Percentiles rank a stretch among this genome's conserved stretches.
phyloP scores from a whole-genome alignment of 148 eudicot genomes.

The Rhododendron griersonianum region DNA sequence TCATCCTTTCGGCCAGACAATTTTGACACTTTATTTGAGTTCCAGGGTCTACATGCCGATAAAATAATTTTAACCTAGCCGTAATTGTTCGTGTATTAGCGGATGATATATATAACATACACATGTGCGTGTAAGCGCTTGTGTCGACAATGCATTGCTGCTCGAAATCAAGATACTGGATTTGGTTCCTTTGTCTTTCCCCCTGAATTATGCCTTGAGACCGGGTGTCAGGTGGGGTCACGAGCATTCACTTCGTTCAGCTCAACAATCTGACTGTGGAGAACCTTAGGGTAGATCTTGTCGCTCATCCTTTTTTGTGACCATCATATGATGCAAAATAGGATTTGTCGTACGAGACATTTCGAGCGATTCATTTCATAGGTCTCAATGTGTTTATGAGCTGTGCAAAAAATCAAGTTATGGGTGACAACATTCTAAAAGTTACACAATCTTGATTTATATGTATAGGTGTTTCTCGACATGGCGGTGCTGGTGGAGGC shows the following conservation, averaged over 20 bases:
- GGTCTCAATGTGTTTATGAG: not conserved
- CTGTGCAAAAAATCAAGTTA: not conserved
- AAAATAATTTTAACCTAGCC: not conserved
- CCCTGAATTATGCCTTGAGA: not conserved
- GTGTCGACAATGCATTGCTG: not conserved
- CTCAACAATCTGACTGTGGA: not conserved
- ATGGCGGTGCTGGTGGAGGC: slow-evolving; percentile 35
- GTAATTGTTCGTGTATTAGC: not conserved
- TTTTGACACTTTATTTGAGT: not conserved
- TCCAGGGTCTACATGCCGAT: not conserved
- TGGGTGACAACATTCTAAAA: not conserved
- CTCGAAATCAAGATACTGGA: not conserved
- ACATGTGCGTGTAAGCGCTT: too few species aligned
- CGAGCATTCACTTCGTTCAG: not conserved
- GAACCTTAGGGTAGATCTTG: not conserved
- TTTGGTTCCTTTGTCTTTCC: not conserved
- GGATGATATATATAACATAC: not conserved
- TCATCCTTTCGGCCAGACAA: not conserved
- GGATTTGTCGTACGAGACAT: not conserved
- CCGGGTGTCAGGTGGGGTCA: not conserved
- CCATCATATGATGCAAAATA: not conserved
- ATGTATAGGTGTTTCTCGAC: not conserved
- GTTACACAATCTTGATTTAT: not conserved
- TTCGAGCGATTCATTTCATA: not conserved
- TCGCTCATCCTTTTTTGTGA: not conserved